Conservation (phyloP, 495 filamentous ascomycete species). For the Penicillium macrosclerotiorum region DNA sequence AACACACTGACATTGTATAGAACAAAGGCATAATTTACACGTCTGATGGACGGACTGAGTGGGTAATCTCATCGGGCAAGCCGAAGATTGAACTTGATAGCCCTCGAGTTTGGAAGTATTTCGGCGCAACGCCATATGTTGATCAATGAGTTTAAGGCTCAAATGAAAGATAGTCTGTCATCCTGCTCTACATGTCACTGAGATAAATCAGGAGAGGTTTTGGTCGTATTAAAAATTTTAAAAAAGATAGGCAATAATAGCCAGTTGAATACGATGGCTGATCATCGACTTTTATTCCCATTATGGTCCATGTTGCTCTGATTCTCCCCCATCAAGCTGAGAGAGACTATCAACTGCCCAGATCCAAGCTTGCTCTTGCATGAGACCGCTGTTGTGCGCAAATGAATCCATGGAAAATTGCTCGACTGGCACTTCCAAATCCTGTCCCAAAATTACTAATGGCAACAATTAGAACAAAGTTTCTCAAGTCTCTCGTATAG, state of each 20-base stretch:
- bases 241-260: not conserved
- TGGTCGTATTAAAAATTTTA: not conserved
- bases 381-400: not conserved
- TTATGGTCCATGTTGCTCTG: too few relatives aligned
- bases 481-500: too few relatives aligned
- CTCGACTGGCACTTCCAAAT: not conserved
- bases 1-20: slow-evolving; percentile 4
- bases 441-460: slow-evolving; percentile 1
- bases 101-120: slow-evolving; percentile 12
- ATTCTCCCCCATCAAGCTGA: not conserved
- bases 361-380: slow-evolving; percentile 17
- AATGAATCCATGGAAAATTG: not conserved
- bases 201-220: not conserved
- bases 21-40: slow-evolving; percentile 10
- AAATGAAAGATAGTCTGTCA: not conserved
- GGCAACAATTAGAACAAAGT: too few relatives aligned
- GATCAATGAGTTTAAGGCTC: not conserved
- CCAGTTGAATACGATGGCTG: too few relatives aligned
- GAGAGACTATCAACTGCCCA: slow-evolving; percentile 6
- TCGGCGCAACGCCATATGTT: slow-evolving; percentile 14
- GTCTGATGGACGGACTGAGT: slow-evolving; percentile 10
- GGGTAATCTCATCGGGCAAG: not conserved
- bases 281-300: too few relatives aligned
- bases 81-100: slow-evolving; percentile 14
- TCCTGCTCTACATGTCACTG: not conserved